Base-by-base conservation (phyloP, 306 rosid genomes). In the Gynostemma pentaphyllum region DNA sequence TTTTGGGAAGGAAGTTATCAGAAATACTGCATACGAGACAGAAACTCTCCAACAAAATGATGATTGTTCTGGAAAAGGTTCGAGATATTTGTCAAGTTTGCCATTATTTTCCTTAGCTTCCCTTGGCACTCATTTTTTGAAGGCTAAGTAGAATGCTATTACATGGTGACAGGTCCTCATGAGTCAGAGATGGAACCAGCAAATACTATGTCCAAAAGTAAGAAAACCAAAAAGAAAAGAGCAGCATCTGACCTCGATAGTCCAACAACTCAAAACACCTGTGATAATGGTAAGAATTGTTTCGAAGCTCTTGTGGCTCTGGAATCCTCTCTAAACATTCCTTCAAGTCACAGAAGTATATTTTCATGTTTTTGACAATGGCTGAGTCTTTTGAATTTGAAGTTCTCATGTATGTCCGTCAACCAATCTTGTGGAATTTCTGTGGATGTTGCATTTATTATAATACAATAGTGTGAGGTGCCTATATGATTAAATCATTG, bases 221-320 rank as follows among this genome's bases (percentile, higher is more conserved):
- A 76, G 52, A 76, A 68, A 49, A 44, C 60, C 44, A 76, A 60
- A 48, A 76, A 76, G 80, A 76, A 72, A 23, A 75, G 74, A 2
- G 64, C 64, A 37, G 74, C 73, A 45, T 57, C 28, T 23, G 80
- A 71, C 34, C 59, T 53, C 11, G 77, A 76, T 24, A 34, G 22
- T 44, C 42, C 39, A 2, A 62, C 62, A 27, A 11, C 56, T 10
- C 50, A 56, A 7, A 64, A 71, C 16, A 24, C 55, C 22, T 45
- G 28, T 41, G 78, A 68, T 30, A 42, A 56, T 21, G 74, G 78
- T 72, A 69, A 68, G 66, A 52, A 21, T 68, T 30, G 18, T 56
- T 10, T 6, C 22, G 24, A 18, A 7, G 24, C 56, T 30, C 15
- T 41, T 1, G 24, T 53, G 32, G 52, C 22, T 55, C 37, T 36